Evolutionary conservation across 192 early-diverging fungal genomes (phyloP).

Genomic region (Rhizophagus clarus): DNA sequence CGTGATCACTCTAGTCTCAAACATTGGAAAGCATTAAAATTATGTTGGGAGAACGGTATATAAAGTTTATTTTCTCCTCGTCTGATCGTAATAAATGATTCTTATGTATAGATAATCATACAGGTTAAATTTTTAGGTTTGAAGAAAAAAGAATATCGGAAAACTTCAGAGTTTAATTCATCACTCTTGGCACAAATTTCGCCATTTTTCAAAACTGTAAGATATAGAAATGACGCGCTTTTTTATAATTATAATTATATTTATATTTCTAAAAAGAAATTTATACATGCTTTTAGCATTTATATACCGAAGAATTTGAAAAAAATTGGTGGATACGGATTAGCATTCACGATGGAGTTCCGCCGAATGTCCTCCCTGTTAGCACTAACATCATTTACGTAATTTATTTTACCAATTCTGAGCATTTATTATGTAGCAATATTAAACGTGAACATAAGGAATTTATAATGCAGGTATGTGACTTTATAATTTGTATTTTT

Average conservation of each 20-base stretch:
- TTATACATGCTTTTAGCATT: conserved; percentile 31
- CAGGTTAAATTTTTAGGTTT: background rate
- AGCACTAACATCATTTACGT: conserved; percentile 41
- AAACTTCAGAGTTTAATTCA: conserved; percentile 34
- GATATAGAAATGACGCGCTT: background rate
- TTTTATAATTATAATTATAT: background rate
- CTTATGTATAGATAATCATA: background rate
- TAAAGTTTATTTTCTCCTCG: too few relatives aligned
- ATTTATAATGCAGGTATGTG: conserved; percentile 44
- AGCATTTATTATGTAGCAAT: conserved; percentile 39
- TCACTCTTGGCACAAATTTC: conserved; percentile 32
- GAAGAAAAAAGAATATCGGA: background rate
- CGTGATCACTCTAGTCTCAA: conserved; percentile 38
- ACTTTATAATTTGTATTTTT: background rate
- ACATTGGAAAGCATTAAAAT: conserved; percentile 40
- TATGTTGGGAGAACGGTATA: conserved; percentile 31
- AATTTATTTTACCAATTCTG: conserved; percentile 46
- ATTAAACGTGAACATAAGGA: conserved; percentile 44
- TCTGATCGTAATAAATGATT: background rate
- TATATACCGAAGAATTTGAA: conserved; percentile 30
- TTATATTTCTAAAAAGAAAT: background rate
- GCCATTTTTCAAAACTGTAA: conserved; percentile 45
- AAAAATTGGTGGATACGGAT: conserved; percentile 49
- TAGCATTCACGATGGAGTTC: conserved; percentile 46
- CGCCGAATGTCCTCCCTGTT: conserved; percentile 40